Evolutionary conservation across 2,329 filamentous ascomycete species (phyloP), one percentile per base, ranked within the genome.

Genomic region (Hypoxylon sp.): DNA sequence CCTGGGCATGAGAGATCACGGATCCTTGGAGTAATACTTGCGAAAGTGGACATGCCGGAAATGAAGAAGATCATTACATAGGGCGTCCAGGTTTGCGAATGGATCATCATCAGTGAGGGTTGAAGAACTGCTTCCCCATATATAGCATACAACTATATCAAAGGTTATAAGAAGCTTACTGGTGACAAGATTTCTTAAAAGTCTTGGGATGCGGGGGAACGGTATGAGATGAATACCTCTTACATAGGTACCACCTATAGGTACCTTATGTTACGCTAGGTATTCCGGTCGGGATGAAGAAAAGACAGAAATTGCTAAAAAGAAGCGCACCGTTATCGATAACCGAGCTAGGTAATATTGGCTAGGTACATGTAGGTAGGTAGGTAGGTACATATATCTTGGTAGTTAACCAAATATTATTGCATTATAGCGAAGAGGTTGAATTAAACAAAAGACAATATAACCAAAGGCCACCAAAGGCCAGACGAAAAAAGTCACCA

Each of bases 81-180:
- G 29, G 9, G 9, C 2, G 32, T 27, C 23, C 47, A 51, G 32
- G 2, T 32, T 52, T 34, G 21, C 46, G n/a, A 47, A 53, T 11
- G 39, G 23, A 43, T 41, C 37, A 23, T 34, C 16, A 39, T 23
- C 6, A 45, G 21, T 23, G 9, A 34, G 27, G 19, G 52, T 56
- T 19, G 27, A 52, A 57, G 37, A 39, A 30, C 4, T n/a, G 14
- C 29, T 41, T 3, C 34, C 34, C 14, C 51, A 54, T 30, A 29
- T 47, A 25, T 23, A 16, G 16, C 16, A 62, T 51, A 39, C 9
- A 11, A 39, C 5, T 41, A 41, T 41, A 50, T 53, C 48, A 37
- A 37, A 55, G 37, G n/a, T 46, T 61, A 54, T 56, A 57, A 64
- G 51, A 63, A 67, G 60, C 64, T 67, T 67, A 60, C 61, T 57